Evolutionary conservation across 1,284 basidiomycete species (phyloP).

Genomic region (Boletus subluridellus): DNA sequence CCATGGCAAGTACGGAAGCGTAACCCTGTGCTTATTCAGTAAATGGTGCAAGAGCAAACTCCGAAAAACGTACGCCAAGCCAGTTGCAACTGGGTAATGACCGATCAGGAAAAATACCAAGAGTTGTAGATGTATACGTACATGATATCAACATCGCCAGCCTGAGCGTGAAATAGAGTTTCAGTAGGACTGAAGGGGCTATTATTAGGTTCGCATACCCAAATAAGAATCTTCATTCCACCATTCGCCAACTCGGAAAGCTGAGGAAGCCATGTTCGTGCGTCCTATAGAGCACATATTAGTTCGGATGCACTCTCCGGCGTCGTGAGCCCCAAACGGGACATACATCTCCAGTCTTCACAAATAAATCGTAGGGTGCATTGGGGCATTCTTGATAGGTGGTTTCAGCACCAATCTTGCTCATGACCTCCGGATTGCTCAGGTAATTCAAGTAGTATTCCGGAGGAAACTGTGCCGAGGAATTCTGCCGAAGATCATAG

Average conservation of each 20-base stretch:
- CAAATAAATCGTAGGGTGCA: slow-evolving; percentile 41
- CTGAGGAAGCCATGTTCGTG: slow-evolving; percentile 51
- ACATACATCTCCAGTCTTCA: slow-evolving; percentile 36
- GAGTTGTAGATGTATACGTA: slow-evolving; percentile 5
- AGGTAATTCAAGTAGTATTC: slow-evolving; percentile 53
- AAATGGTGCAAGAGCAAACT: background rate
- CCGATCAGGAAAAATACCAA: background rate
- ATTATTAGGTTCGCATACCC: slow-evolving; percentile 40
- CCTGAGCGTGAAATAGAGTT: no score
- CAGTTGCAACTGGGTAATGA: slow-evolving; percentile 52
- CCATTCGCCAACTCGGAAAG: slow-evolving; percentile 52
- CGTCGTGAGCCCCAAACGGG: background rate
- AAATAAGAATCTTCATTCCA: slow-evolving; percentile 53
- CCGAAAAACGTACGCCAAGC: slow-evolving; percentile 42
- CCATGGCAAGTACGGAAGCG: no score
- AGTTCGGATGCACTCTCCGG: slow-evolving; percentile 16
- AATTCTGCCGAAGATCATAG: slow-evolving; percentile 57
- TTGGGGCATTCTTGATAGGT: slow-evolving; percentile 48
- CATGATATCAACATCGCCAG: no score
- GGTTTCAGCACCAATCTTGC: slow-evolving; percentile 50
- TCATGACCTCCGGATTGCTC: slow-evolving; percentile 33
- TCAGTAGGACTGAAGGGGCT: no score
- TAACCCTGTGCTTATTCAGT: slow-evolving; percentile 29
- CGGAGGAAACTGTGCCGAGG: slow-evolving; percentile 53
- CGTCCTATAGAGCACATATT: slow-evolving; percentile 39